A percentile compares a stretch with the other conserved stretches of the same genome.
These are phyloP conservation scores for Scheffersomyces stipitis DNA, from an alignment of 805 yeast species.

Conservation along the genomic window DNA sequence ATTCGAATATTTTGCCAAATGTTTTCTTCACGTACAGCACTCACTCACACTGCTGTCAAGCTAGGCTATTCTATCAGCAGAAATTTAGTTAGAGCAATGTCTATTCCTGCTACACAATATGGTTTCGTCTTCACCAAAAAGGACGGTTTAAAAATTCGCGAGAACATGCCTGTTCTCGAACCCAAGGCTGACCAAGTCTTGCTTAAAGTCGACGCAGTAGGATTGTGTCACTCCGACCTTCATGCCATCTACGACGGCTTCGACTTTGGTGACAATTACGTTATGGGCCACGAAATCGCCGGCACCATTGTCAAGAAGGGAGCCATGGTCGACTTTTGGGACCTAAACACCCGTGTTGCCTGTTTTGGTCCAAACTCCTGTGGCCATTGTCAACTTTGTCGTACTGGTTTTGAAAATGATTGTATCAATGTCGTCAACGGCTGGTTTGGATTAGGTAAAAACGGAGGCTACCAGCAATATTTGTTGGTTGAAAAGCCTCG, in stretches of 20 bases:
- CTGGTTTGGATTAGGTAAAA: conserved; percentile 24
- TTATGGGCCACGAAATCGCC: conserved; percentile 31
- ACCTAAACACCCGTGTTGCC: conserved; percentile 13
- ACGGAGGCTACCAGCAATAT: conserved; percentile 33
- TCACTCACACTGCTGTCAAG: too few species aligned
- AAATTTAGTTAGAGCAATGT: not conserved
- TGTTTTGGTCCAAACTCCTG: conserved; percentile 19
- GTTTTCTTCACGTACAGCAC: too few species aligned
- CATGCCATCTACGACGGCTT: conserved; percentile 1
- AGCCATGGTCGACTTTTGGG: conserved; percentile 1
- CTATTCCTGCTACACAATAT: not conserved
- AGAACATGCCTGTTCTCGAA: not conserved
- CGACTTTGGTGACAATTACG: conserved; percentile 5
- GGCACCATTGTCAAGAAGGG: conserved; percentile 19
- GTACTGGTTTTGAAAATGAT: conserved; percentile 23
- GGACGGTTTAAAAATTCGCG: not conserved
- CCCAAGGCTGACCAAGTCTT: not conserved
- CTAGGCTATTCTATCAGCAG: too few species aligned
- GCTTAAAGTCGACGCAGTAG: not conserved
- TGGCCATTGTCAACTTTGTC: conserved; percentile 20
- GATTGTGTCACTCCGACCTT: not conserved
- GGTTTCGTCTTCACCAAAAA: not conserved
- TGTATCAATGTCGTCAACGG: conserved; percentile 11
- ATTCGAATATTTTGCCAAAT: too few species aligned
- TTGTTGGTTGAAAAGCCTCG: conserved; percentile 16